These are phyloP conservation scores for Peronosclerospora sorghi DNA, from an alignment of 352 stramenopile species.

Conservation along the genomic window DNA sequence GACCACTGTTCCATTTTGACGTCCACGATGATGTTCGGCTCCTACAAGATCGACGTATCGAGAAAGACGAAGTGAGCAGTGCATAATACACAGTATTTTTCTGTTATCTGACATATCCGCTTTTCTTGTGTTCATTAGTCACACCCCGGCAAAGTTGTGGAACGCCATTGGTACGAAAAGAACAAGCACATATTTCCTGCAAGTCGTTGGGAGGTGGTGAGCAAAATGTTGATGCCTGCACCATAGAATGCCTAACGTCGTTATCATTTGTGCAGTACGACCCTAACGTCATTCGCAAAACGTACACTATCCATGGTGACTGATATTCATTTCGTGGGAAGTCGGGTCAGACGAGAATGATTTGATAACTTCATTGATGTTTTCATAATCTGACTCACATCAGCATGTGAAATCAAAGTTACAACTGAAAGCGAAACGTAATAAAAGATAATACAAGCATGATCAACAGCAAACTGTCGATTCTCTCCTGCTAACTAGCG, in stretches of 20 bases:
- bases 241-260: not conserved
- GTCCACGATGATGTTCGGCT: constrained; percentile 89
- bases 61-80: constrained; percentile 90
- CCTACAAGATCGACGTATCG: constrained; percentile 88
- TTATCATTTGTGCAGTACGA: constrained; percentile 43
- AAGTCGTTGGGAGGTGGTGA: constrained; percentile 93
- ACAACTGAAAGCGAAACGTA: constrained; percentile 12
- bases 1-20: constrained; percentile 97
- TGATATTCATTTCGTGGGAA: no score
- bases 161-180: constrained; percentile 96
- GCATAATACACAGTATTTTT: no score
- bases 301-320: constrained; percentile 74
- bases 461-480: constrained; percentile 12
- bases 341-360: no score
- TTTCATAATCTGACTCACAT: no score
- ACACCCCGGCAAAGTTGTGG: constrained; percentile 96
- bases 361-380: not conserved
- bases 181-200: constrained; percentile 99
- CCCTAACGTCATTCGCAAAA: constrained; percentile 59
- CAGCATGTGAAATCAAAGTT: constrained; percentile 17
- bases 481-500: constrained; percentile 6
- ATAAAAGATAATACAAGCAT: constrained; percentile 34
- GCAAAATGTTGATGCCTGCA: constrained; percentile 2
- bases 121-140: constrained; percentile 32
- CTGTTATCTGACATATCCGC: no score